These are phyloP conservation scores for Albophoma yamanashiensis DNA, from an alignment of 2,329 filamentous ascomycete species.

Conservation along the genomic window DNA sequence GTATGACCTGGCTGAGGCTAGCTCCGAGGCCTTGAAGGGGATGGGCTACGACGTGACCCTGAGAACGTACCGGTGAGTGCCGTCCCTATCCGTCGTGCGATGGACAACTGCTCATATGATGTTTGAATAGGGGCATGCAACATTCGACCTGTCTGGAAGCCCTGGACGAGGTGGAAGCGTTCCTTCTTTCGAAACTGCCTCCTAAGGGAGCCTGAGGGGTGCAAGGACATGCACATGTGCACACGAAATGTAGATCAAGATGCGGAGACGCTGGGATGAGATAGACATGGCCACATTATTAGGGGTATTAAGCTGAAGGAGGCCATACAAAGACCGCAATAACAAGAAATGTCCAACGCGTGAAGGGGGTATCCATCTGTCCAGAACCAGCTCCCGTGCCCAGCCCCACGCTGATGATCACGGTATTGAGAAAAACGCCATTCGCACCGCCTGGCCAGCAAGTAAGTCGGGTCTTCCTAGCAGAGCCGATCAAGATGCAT, in stretches of 20 bases:
- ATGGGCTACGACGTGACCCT: constrained; percentile 66
- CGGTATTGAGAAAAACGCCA: neutral
- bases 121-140: constrained; percentile 44
- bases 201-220: constrained; percentile 9
- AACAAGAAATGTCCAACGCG: neutral
- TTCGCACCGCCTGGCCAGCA: neutral
- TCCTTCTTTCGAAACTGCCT: constrained; percentile 36
- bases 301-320: neutral
- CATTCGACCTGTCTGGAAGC: constrained; percentile 72
- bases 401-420: neutral
- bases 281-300: neutral
- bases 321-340: neutral
- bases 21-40: constrained; percentile 54
- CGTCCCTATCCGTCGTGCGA: too few species aligned
- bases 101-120: neutral
- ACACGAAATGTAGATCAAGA: neutral
- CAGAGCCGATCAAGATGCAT: neutral
- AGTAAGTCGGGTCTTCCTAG: neutral
- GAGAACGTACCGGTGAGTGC: constrained; percentile 59
- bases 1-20: constrained; percentile 56
- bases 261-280: neutral
- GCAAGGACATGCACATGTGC: neutral
- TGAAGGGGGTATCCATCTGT: neutral
- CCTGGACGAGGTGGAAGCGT: constrained; percentile 67
- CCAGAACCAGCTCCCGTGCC: neutral